Base-by-base conservation (phyloP, 2,329 filamentous ascomycete species). In the Claviceps fusiformis region DNA sequence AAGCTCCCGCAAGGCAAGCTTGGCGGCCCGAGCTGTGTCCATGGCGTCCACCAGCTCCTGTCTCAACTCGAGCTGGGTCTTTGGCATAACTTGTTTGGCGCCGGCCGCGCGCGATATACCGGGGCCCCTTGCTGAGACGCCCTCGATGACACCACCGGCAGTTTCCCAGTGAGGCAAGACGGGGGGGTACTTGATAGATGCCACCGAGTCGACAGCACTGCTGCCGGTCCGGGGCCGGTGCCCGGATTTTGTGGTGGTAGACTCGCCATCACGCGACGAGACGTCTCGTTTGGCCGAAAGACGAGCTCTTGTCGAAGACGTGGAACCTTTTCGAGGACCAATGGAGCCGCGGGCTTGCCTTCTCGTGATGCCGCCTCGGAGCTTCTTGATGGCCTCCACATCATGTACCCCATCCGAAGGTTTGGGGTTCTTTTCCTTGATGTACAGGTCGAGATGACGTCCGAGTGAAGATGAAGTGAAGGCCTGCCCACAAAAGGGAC, bases 401-500 rank as follows among this genome's bases (percentile, higher is more conserved):
- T 95, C 79, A 70, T 97, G 92, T 49, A 95, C 73, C 52, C 91
- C 91, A 71, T 97, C 92, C 7, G 86, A 74, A 1, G 85, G 79
- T 70, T 91, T 93, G 1, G 92, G 89, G 68, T 96, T 96, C 73
- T 90, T 95, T 57, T 90, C 86, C 66, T 90, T 91, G 64, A 96
- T 91, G 69, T 95, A 96, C 44, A 95, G 81, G 68, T 97, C 92
- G 61, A 96, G 83, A 71, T 97, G 92, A 49, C 92, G 86, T 52
- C 92, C 92, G 54, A 97, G 81, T 2, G 89, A 95, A 17, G 90
- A 95, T 1, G 91, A 96, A 17, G 92, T 96, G 67, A 96, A 97
- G 7, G 86, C 78, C 69, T 95, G 89, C 50, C 83, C 78, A 69
- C 92, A 97, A 73, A 89, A 97, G 41, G 85, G 87, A 68, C 92